Percentiles rank a stretch among this genome's conserved stretches.
phyloP scores from a whole-genome alignment of 2,329 filamentous ascomycete species.

The Xylariaceae sp. region DNA sequence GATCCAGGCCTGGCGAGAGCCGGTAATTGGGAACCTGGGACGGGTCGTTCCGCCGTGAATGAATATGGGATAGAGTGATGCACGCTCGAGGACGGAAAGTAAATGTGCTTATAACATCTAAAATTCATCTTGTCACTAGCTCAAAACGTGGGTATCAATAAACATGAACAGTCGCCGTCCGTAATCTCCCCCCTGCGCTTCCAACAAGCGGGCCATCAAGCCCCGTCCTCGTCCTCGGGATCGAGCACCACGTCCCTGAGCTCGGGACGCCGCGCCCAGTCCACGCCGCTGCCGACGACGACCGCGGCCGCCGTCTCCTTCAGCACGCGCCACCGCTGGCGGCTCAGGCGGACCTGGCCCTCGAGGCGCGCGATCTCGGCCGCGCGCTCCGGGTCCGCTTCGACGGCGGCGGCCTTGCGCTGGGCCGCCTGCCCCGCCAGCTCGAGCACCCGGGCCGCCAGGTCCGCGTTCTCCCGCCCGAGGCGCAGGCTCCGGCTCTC shows the following conservation, averaged over 20 bases:
- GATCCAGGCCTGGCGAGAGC: no score
- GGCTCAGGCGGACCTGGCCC: conserved; percentile 61
- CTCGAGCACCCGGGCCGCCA: conserved; percentile 64
- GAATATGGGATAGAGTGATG: not conserved
- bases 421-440: conserved; percentile 60
- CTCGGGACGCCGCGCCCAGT: conserved; percentile 74
- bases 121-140: not conserved
- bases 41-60: not conserved
- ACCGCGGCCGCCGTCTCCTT: conserved; percentile 80
- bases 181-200: not conserved
- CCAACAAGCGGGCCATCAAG: conserved; percentile 1
- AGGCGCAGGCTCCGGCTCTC: conserved; percentile 61
- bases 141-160: not conserved
- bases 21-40: no score
- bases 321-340: conserved; percentile 71
- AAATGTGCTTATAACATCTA: not conserved
- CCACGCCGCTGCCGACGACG: conserved; percentile 78
- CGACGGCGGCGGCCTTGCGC: conserved; percentile 54
- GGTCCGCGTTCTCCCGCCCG: conserved; percentile 62
- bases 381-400: conserved; percentile 56
- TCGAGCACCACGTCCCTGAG: conserved; percentile 75
- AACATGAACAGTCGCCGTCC: not conserved
- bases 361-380: conserved; percentile 64
- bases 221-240: conserved; percentile 48
- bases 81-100: not conserved